phyloP scores from a whole-genome alignment of 305 asterid genomes.

The Fraxinus platypoda region DNA sequence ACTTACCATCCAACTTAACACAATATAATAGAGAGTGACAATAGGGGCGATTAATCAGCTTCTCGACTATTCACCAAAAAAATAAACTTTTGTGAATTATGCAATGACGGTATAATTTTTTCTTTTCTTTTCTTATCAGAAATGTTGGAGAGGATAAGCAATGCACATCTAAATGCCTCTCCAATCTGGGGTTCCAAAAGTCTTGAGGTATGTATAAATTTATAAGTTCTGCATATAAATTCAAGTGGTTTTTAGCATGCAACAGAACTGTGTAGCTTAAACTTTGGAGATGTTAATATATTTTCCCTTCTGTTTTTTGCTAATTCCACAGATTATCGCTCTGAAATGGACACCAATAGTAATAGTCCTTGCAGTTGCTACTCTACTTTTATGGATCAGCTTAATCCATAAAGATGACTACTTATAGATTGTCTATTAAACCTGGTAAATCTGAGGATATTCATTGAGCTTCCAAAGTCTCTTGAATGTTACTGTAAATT shows the following conservation, averaged over 20 bases:
- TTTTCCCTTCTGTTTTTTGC: neutral
- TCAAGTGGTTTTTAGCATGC: neutral
- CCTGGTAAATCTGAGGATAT: neutral
- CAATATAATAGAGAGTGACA: neutral
- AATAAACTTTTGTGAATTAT: neutral
- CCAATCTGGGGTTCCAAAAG: slow-evolving; percentile 55
- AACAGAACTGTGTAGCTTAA: neutral
- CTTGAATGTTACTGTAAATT: neutral
- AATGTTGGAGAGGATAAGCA: slow-evolving; percentile 34
- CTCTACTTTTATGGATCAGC: slow-evolving; percentile 40
- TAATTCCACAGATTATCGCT: slow-evolving; percentile 39
- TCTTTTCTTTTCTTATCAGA: slow-evolving; percentile 23
- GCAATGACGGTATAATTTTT: neutral
- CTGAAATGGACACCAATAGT: slow-evolving; percentile 57
- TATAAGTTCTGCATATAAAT: neutral
- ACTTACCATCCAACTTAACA: neutral
- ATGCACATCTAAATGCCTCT: slow-evolving; percentile 36
- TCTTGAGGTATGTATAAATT: slow-evolving; percentile 42
- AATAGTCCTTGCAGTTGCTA: slow-evolving; percentile 33
- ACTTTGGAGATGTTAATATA: neutral
- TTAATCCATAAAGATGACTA: slow-evolving; percentile 28
- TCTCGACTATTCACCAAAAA: neutral
- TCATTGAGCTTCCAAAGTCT: neutral
- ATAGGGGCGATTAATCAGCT: neutral
- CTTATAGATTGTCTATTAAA: neutral